Conservation (phyloP, 2,329 filamentous ascomycete species). For the Aspergillus pseudonomiae region DNA sequence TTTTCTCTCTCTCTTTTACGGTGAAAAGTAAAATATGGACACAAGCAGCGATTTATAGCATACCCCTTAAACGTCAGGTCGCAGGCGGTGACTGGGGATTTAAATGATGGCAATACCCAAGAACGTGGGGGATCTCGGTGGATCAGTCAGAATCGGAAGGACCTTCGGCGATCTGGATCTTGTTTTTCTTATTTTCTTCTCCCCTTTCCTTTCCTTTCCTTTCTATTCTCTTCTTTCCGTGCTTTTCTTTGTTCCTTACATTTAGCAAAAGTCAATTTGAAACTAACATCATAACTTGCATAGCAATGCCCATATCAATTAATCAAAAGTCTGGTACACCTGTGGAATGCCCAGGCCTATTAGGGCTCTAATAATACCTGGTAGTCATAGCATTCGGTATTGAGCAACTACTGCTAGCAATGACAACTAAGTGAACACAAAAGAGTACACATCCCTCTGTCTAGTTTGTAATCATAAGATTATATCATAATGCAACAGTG, state of each 20-base stretch:
- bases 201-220: neutral
- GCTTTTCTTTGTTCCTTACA: neutral
- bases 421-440: neutral
- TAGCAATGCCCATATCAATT: neutral
- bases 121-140: neutral
- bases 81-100: neutral
- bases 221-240: neutral
- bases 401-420: neutral
- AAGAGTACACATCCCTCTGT: neutral
- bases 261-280: neutral
- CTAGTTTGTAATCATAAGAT: neutral
- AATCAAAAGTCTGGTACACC: too few species aligned
- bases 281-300: neutral
- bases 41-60: neutral
- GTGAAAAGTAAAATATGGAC: neutral
- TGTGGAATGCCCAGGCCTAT: neutral
- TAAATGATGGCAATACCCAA: neutral
- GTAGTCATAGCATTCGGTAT: neutral
- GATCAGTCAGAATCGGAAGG: neutral
- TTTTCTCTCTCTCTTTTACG: neutral
- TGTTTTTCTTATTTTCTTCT: neutral
- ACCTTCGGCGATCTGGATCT: neutral
- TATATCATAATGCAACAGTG: neutral
- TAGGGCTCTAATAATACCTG: neutral
- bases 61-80: neutral